Conservation (phyloP, 1,284 basidiomycete genomes). For the Leccinum pachyderme region DNA sequence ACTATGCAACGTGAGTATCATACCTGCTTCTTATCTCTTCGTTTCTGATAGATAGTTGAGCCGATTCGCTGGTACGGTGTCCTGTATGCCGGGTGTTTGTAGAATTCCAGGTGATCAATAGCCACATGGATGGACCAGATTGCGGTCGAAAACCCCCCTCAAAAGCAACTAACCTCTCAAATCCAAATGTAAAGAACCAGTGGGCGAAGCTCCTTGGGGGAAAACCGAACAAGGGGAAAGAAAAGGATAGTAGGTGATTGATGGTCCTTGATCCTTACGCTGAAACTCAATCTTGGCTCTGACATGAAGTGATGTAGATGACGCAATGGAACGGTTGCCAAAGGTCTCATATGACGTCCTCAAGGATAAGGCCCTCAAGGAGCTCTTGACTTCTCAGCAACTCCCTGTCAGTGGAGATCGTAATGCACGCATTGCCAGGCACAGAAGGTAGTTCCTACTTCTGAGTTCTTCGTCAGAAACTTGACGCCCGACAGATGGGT, state of each 20-base stretch:
- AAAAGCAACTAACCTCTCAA: conserved; percentile 15
- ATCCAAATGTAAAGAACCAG: conserved; percentile 30
- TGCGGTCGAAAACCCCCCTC: conserved; percentile 42
- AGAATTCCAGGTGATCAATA: conserved; percentile 47
- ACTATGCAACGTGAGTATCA: conserved; percentile 18
- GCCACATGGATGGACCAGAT: conserved; percentile 51
- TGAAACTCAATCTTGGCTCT: conserved; percentile 17
- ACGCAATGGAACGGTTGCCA: conserved; percentile 50
- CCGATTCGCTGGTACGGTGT: conserved; percentile 44
- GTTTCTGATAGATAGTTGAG: conserved; percentile 17
- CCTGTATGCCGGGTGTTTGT: conserved; percentile 54
- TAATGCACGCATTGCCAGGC: conserved; percentile 50
- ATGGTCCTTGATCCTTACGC: conserved; percentile 2
- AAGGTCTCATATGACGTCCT: conserved; percentile 64
- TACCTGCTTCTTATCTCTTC: background rate
- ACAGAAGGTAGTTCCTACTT: conserved; percentile 48
- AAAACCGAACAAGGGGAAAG: conserved; percentile 39
- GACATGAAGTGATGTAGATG: conserved; percentile 32
- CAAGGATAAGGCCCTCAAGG: conserved; percentile 59
- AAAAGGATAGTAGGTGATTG: conserved; percentile 41
- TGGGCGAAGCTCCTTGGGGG: conserved; percentile 54
- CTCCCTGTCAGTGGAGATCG: conserved; percentile 55
- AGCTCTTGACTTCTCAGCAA: conserved; percentile 52
- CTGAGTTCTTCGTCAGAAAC: background rate
- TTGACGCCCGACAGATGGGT: conserved; percentile 51